Evolutionary conservation across 2,329 filamentous ascomycete species (phyloP), one percentile per base, ranked within the genome.

Genomic region (Fusarium sp.): DNA sequence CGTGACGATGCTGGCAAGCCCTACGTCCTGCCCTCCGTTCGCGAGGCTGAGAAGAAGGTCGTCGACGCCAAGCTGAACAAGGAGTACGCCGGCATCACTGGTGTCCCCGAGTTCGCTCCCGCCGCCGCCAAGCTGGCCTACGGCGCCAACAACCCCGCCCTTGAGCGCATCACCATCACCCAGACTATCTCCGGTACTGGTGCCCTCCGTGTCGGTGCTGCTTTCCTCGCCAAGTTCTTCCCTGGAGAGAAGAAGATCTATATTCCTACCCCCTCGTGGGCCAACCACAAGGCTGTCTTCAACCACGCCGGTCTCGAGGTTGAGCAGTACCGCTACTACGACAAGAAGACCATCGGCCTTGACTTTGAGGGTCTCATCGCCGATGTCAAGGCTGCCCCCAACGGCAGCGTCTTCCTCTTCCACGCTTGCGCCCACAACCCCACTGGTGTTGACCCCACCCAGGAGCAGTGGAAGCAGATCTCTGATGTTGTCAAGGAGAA

Each of bases 391-490:
- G 89, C 88, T 73, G 94, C 95, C 62, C 94, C 95, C 75, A 90
- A 92, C 82, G 91, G 91, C 82, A 97, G 93, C 85, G 90, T 97
- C 76, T 92, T 99, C 84, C 87, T 99, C 73, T 92, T 98, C 80
- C 96, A 99, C 84, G 95, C 95, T 71, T 98, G 95, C 83, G 95
- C 95, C 48, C 95, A 98, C 88, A 98, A 98, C 89, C 95, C 95
- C 64, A 98, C 96, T 70, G 95, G 95, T 80, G 92, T 98, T 77
- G 95, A 98, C 84, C 96, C 95, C 37, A 97, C 93, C 43, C 85
- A 90, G 77, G 92, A 94, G 82, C 95, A 98, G 87, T 98, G 95
- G 95, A 90, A 90, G 83, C 87, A 95, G 85, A 96, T 99, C 82
- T 94, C 93, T 82, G 85, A 92, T 66, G 92, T 92, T 67, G 90